A percentile compares a stretch with the other conserved stretches of the same genome.
Conservation (phyloP, 2,329 filamentous ascomycete genomes). For the Ascochyta lentis region DNA sequence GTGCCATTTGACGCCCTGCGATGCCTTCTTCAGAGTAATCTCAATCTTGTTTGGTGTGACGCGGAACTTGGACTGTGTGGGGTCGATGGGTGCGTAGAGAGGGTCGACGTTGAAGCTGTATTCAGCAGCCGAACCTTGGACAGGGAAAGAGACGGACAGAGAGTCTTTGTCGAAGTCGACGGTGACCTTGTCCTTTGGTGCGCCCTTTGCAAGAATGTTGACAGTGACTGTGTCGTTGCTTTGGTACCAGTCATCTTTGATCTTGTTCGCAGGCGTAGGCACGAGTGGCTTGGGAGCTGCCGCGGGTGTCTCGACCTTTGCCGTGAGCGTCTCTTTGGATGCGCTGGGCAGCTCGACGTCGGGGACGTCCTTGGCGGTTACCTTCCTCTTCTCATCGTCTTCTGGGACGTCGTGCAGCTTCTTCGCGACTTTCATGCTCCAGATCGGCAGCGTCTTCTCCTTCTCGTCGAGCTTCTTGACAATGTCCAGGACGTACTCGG, state of each 20-base stretch:
- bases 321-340: slow-evolving; percentile 10
- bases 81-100: slow-evolving; percentile 70
- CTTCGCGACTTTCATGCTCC: slow-evolving; percentile 62
- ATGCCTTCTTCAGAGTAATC: slow-evolving; percentile 72
- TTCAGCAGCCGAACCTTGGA: slow-evolving; percentile 57
- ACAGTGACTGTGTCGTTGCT: slow-evolving; percentile 66
- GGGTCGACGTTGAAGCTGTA: slow-evolving; percentile 70
- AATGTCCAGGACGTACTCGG: slow-evolving; percentile 70
- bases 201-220: slow-evolving; percentile 70
- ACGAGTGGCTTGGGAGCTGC: slow-evolving; percentile 33
- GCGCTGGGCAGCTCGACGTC: slow-evolving; percentile 54
- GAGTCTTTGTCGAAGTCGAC: slow-evolving; percentile 60
- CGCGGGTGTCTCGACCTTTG: slow-evolving; percentile 3
- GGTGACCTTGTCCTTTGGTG: slow-evolving; percentile 62
- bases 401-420: slow-evolving; percentile 60
- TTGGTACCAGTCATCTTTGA: slow-evolving; percentile 75
- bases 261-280: slow-evolving; percentile 61
- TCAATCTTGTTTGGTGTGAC: slow-evolving; percentile 83
- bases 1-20: slow-evolving; percentile 71
- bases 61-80: slow-evolving; percentile 64
- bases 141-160: slow-evolving; percentile 65
- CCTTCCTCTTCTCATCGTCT: slow-evolving; percentile 54
- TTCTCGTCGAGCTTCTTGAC: slow-evolving; percentile 61
- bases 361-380: slow-evolving; percentile 59
- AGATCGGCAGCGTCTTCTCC: slow-evolving; percentile 62